A percentile compares a stretch with the other conserved stretches of the same genome.
phyloP scores from a whole-genome alignment of 805 yeast genomes.

The Lachancea fermentati region DNA sequence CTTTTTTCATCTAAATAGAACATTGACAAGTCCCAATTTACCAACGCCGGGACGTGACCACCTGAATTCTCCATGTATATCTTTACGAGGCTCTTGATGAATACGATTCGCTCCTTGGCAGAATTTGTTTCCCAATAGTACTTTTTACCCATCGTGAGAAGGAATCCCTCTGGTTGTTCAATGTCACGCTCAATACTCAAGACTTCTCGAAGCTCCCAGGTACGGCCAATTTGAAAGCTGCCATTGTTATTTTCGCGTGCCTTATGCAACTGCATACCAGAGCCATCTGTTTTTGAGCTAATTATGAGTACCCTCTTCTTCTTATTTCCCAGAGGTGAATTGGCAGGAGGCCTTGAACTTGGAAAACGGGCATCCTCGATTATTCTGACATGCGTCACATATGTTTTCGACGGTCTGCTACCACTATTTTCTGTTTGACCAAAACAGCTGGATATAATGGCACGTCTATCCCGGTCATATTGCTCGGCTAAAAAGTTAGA shows the following conservation, averaged over 20 bases:
- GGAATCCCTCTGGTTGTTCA: constrained; percentile 50
- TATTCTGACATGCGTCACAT: constrained; percentile 70
- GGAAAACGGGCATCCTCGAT: constrained; percentile 72
- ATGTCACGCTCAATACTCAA: constrained; percentile 48
- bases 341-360: constrained; percentile 58
- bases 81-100: constrained; percentile 47
- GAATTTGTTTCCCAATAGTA: constrained; percentile 78
- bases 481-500: constrained; percentile 45
- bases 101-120: constrained; percentile 52
- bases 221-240: constrained; percentile 81
- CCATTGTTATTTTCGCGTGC: constrained; percentile 76
- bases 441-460: constrained; percentile 46
- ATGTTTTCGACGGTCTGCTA: constrained; percentile 44
- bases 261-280: constrained; percentile 74
- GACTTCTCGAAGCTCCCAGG: constrained; percentile 81
- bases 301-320: constrained; percentile 53
- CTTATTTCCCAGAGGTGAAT: constrained; percentile 41
- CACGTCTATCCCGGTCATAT: constrained; percentile 49
- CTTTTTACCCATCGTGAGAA: constrained; percentile 60
- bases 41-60: constrained; percentile 48
- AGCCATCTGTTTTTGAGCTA: constrained; percentile 48
- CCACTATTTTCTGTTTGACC: constrained; percentile 37
- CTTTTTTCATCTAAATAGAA: constrained; percentile 37
- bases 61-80: constrained; percentile 50
- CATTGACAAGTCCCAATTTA: constrained; percentile 44